phyloP scores from a whole-genome alignment of 2,329 filamentous ascomycete species.

The Huntiella bhutanensis region DNA sequence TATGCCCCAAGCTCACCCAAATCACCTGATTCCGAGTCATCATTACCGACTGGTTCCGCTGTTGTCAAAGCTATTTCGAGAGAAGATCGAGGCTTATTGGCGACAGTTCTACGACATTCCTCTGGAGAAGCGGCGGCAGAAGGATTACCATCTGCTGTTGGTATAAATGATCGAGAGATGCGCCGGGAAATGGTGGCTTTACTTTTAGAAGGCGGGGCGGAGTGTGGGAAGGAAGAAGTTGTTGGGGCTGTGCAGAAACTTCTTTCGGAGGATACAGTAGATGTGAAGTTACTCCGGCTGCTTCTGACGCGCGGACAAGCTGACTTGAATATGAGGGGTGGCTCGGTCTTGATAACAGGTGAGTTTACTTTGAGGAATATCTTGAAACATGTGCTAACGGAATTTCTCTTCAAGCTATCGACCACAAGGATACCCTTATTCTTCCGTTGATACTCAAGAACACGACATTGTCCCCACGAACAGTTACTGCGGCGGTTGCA shows the following conservation, averaged over 20 bases:
- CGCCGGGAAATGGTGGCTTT: constrained; percentile 29
- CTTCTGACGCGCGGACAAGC: constrained; percentile 32
- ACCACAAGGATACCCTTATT: constrained; percentile 27
- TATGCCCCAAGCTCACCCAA: constrained; percentile 15
- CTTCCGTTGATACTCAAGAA: constrained; percentile 28
- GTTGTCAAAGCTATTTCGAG: constrained; percentile 29
- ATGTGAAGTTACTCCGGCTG: constrained; percentile 29
- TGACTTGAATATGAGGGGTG: constrained; percentile 31
- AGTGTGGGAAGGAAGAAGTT: constrained; percentile 24
- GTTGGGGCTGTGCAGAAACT: constrained; percentile 24
- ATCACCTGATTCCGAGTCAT: background rate
- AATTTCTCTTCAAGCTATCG: constrained; percentile 17
- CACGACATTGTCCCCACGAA: constrained; percentile 25
- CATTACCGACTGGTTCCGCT: constrained; percentile 20
- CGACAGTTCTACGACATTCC: constrained; percentile 26
- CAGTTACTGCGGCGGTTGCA: constrained; percentile 25
- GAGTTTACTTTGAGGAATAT: constrained; percentile 7
- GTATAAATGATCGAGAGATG: constrained; percentile 22
- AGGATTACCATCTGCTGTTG: constrained; percentile 30
- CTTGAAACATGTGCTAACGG: constrained; percentile 6
- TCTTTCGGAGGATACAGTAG: constrained; percentile 26
- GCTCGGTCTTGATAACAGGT: constrained; percentile 24
- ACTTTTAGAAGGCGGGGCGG: constrained; percentile 27
- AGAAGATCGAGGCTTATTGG: constrained; percentile 27
- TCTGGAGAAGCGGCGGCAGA: constrained; percentile 28